phyloP scores from a whole-genome alignment of 768 basidiomycete genomes.

The Leucosporidium yakuticum region DNA sequence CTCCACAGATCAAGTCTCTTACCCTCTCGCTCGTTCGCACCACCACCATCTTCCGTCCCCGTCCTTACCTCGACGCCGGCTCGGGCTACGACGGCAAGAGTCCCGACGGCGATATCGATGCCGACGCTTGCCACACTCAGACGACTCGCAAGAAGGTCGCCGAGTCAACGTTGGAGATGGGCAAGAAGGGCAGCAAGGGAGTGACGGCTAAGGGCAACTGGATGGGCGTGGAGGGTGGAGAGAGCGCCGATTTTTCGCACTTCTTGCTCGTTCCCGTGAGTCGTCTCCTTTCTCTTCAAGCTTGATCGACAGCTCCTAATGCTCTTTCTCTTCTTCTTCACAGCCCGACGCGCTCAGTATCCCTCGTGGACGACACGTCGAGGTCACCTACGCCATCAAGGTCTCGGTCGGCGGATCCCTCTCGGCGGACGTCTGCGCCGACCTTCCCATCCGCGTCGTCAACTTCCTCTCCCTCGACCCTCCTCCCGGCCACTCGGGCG shows the following conservation, averaged over 20 bases:
- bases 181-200: conserved; percentile 58
- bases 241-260: conserved; percentile 60
- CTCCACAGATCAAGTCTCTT: conserved; percentile 55
- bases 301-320: not conserved
- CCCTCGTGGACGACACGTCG: conserved; percentile 61
- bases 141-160: conserved; percentile 61
- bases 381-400: conserved; percentile 67
- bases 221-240: conserved; percentile 66
- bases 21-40: conserved; percentile 61
- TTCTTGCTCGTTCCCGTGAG: conserved; percentile 69
- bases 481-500: conserved; percentile 49
- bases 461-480: conserved; percentile 84
- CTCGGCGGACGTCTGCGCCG: conserved; percentile 60
- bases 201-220: conserved; percentile 86
- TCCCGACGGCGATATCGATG: conserved; percentile 44
- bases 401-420: conserved; percentile 59
- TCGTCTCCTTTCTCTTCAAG: conserved; percentile 20
- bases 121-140: conserved; percentile 59
- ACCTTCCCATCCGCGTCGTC: conserved; percentile 67
- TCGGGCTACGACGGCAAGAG: conserved; percentile 26
- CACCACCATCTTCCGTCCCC: conserved; percentile 60
- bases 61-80: conserved; percentile 45
- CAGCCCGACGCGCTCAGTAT: conserved; percentile 69
- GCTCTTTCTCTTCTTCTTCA: not conserved
- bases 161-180: conserved; percentile 60